Evolutionary conservation across 2,329 filamentous ascomycete genomes (phyloP).

Genomic region (Alternaria arborescens): DNA sequence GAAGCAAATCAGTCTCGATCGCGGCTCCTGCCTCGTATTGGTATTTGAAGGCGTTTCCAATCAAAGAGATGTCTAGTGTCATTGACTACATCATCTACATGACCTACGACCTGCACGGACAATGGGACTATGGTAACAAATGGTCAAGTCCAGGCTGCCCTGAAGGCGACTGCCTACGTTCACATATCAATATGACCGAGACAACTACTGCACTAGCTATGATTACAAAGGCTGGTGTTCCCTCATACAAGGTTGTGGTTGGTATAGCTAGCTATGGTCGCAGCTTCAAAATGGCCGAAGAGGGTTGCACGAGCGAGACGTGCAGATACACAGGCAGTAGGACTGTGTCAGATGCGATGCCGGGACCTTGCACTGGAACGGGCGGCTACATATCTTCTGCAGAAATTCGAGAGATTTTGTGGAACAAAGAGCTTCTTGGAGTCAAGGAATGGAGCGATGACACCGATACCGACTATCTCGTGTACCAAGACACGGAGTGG

Average conservation of each 20-base stretch:
- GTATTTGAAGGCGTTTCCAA: constrained; percentile 41
- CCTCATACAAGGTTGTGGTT: constrained; percentile 42
- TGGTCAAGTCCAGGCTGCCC: constrained; percentile 37
- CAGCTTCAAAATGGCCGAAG: constrained; percentile 45
- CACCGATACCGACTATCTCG: too few species aligned
- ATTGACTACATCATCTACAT: constrained; percentile 46
- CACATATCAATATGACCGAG: constrained; percentile 52
- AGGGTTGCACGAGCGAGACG: constrained; percentile 41
- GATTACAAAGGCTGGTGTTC: constrained; percentile 50
- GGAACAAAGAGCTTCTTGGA: too few species aligned
- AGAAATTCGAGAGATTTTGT: constrained; percentile 43
- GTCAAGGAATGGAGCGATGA: neutral
- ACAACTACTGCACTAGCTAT: constrained; percentile 46
- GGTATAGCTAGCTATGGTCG: constrained; percentile 49
- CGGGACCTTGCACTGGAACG: constrained; percentile 51
- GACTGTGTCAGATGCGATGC: constrained; percentile 36
- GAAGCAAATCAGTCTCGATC: constrained; percentile 29
- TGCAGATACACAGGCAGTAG: constrained; percentile 49
- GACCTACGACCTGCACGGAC: constrained; percentile 53
- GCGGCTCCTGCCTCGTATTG: constrained; percentile 42
- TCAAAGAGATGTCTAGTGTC: constrained; percentile 21
- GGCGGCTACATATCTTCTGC: constrained; percentile 53
- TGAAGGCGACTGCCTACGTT: constrained; percentile 41
- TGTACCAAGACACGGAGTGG: too few species aligned
- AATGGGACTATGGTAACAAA: constrained; percentile 52